Evolutionary conservation across 2,329 filamentous ascomycete species (phyloP).

Genomic region (Westerdykella sp.): DNA sequence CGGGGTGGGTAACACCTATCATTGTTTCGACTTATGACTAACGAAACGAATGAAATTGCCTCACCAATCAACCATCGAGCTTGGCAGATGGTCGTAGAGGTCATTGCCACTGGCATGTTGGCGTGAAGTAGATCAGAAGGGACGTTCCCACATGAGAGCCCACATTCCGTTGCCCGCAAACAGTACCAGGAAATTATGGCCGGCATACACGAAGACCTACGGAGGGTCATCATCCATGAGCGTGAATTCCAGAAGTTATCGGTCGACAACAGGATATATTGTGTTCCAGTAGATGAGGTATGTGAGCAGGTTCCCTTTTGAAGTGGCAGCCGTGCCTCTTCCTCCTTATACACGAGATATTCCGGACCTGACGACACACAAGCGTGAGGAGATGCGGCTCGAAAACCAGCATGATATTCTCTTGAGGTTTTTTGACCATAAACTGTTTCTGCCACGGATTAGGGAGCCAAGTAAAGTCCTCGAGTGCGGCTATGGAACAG

Average conservation of each 20-base stretch:
- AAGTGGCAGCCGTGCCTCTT: not conserved
- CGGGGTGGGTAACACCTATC: too few species aligned
- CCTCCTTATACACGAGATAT: not conserved
- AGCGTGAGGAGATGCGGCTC: slow-evolving; percentile 36
- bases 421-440: slow-evolving; percentile 23
- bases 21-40: too few species aligned
- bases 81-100: not conserved
- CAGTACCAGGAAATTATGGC: slow-evolving; percentile 2
- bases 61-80: not conserved
- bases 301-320: slow-evolving; percentile 5
- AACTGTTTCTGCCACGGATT: slow-evolving; percentile 26
- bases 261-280: slow-evolving; percentile 35
- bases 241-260: slow-evolving; percentile 36
- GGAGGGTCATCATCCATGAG: slow-evolving; percentile 30
- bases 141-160: not conserved
- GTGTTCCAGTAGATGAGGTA: slow-evolving; percentile 34
- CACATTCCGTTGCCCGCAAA: not conserved
- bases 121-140: not conserved
- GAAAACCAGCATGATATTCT: slow-evolving; percentile 31
- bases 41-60: not conserved
- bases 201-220: slow-evolving; percentile 8
- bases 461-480: slow-evolving; percentile 29
- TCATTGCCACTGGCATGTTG: not conserved
- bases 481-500: slow-evolving; percentile 37
- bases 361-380: slow-evolving; percentile 6